Evolutionary conservation across 179 eudicot species (phyloP).

Genomic region (Silene noctiflora): DNA sequence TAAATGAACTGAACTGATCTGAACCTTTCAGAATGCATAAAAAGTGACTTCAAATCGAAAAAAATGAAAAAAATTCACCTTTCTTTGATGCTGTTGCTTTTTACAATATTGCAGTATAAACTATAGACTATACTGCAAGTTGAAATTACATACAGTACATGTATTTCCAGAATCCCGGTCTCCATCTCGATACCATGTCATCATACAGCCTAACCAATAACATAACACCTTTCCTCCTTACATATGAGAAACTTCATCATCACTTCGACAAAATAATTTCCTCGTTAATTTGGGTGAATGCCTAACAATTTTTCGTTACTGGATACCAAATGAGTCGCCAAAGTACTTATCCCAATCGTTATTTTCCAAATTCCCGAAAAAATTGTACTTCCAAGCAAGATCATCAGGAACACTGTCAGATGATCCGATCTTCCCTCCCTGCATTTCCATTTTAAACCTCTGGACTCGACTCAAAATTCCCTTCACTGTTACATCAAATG

Average conservation of each 20-base stretch:
- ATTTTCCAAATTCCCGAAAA: slow-evolving; percentile 25
- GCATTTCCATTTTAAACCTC: background rate
- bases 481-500: slow-evolving; percentile 22
- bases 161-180: too few species aligned
- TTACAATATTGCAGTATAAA: background rate
- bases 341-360: slow-evolving; percentile 31
- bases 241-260: too few species aligned
- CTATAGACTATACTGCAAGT: background rate
- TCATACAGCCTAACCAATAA: background rate
- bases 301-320: slow-evolving; percentile 17
- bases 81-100: background rate
- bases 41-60: background rate
- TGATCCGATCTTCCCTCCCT: background rate
- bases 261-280: too few species aligned
- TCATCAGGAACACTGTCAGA: slow-evolving; percentile 19
- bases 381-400: slow-evolving; percentile 27
- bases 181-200: background rate
- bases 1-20: too few species aligned
- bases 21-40: too few species aligned
- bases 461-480: slow-evolving; percentile 14
- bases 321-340: slow-evolving; percentile 36
- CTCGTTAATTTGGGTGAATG: too few species aligned
- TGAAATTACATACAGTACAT: background rate
- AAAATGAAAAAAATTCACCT: background rate
- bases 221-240: background rate